Conservation (phyloP, 2,329 filamentous ascomycete genomes). For the Ceratocystis eucalypticola region DNA sequence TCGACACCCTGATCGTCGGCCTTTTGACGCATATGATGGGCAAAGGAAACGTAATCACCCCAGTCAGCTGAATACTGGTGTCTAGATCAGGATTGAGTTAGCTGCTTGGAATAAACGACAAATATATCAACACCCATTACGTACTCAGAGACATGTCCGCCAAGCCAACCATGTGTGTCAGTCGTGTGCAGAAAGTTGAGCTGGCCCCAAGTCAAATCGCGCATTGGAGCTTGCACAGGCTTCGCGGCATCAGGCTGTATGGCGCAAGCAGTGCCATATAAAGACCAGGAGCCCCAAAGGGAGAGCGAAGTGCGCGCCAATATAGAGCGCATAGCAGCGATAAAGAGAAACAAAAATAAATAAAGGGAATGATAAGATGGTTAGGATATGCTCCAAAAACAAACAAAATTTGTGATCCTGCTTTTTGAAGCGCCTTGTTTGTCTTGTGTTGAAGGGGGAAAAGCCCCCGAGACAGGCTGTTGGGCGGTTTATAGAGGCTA, state of each 20-base stretch:
- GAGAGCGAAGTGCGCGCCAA: constrained; percentile 19
- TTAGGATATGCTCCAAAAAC: neutral
- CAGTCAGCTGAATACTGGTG: constrained; percentile 90
- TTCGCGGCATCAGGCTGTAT: constrained; percentile 69
- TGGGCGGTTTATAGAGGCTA: neutral
- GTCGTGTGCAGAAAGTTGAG: constrained; percentile 97
- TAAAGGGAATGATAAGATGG: neutral
- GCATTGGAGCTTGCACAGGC: constrained; percentile 67
- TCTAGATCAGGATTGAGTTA: constrained; percentile 30
- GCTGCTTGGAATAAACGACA: neutral
- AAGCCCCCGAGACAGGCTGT: neutral
- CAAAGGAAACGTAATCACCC: constrained; percentile 95
- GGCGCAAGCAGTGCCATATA: constrained; percentile 29
- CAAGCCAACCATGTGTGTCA: constrained; percentile 91
- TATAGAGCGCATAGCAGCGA: neutral
- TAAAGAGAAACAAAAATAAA: neutral
- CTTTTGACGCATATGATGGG: constrained; percentile 62
- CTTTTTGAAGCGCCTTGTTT: neutral
- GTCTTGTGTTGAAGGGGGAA: neutral
- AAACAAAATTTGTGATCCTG: neutral
- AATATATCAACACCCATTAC: constrained; percentile 22
- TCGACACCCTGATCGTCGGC: constrained; percentile 70
- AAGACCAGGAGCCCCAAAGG: constrained; percentile 21
- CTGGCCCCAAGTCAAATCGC: constrained; percentile 79
- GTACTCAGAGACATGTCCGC: constrained; percentile 81